phyloP scores from a whole-genome alignment of 345 rosid genomes.

The Angophora floribunda region DNA sequence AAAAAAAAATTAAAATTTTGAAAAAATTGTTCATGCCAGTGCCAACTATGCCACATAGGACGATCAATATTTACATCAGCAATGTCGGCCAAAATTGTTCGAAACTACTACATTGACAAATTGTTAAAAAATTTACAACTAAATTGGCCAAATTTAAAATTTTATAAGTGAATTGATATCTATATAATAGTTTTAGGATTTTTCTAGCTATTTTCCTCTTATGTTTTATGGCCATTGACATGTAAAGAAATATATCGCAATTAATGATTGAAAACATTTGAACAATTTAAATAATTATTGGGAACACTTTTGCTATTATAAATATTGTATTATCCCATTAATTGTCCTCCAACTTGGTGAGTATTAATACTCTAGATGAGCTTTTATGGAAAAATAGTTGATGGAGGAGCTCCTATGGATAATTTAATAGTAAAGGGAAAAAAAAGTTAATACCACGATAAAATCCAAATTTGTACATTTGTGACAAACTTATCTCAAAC shows the following conservation, averaged over 20 bases:
- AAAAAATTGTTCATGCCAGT: background rate
- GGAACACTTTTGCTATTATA: background rate
- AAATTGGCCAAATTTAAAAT: no score
- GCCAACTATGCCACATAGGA: accelerated
- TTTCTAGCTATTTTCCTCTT: background rate
- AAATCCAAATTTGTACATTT: no score
- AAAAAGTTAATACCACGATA: no score
- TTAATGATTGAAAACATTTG: background rate
- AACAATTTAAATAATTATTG: background rate
- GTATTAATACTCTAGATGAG: background rate
- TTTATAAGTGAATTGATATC: no score
- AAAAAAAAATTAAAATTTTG: no score
- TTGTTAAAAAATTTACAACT: no score
- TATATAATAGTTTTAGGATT: background rate
- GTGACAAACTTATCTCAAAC: no score
- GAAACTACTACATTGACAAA: background rate
- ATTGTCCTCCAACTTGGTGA: background rate
- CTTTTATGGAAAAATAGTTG: background rate
- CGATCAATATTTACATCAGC: no score
- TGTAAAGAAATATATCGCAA: background rate
- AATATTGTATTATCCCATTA: background rate
- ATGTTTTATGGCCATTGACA: background rate
- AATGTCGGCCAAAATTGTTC: accelerated
- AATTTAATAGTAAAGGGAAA: background rate
- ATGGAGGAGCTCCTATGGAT: background rate